phyloP scores from a whole-genome alignment of 106 monocot genomes.

The Apostasia shenzhenica region DNA sequence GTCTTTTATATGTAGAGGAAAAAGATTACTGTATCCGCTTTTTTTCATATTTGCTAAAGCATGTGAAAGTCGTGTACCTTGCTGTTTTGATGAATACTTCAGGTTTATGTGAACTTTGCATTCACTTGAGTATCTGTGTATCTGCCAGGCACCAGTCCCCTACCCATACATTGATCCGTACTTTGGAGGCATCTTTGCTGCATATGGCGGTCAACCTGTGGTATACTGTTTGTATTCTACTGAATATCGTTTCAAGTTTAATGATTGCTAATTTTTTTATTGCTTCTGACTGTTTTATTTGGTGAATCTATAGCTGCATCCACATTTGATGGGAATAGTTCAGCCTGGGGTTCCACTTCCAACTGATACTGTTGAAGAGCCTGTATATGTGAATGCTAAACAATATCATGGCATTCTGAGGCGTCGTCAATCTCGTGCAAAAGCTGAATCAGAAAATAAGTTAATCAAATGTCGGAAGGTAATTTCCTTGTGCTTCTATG shows the following conservation, averaged over 20 bases:
- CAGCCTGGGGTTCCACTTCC: constrained; percentile 47
- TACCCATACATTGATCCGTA: constrained; percentile 53
- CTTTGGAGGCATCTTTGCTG: constrained; percentile 41
- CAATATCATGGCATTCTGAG: constrained; percentile 63
- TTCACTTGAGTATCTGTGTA: constrained; percentile 5
- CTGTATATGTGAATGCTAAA: constrained; percentile 60
- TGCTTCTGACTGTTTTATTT: background rate
- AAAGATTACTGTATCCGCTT: no score
- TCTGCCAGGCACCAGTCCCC: constrained; percentile 37
- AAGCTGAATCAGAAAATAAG: constrained; percentile 65
- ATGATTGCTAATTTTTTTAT: background rate
- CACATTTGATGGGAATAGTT: constrained; percentile 36
- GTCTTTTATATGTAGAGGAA: no score
- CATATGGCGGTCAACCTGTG: constrained; percentile 40
- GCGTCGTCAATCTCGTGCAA: constrained; percentile 58
- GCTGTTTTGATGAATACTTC: background rate
- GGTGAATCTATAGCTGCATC: constrained; percentile 31
- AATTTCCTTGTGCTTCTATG: background rate
- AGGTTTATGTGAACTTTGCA: background rate
- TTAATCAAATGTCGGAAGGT: constrained; percentile 56
- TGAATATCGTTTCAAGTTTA: background rate
- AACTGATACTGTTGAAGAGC: constrained; percentile 51
- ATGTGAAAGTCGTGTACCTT: background rate
- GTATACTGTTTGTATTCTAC: constrained; percentile 18
- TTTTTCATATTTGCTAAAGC: no score